A percentile compares a stretch with the other conserved stretches of the same genome.
These are phyloP conservation scores for Myxozyma udenii DNA, from an alignment of 805 yeast genomes.

Conservation along the genomic window DNA sequence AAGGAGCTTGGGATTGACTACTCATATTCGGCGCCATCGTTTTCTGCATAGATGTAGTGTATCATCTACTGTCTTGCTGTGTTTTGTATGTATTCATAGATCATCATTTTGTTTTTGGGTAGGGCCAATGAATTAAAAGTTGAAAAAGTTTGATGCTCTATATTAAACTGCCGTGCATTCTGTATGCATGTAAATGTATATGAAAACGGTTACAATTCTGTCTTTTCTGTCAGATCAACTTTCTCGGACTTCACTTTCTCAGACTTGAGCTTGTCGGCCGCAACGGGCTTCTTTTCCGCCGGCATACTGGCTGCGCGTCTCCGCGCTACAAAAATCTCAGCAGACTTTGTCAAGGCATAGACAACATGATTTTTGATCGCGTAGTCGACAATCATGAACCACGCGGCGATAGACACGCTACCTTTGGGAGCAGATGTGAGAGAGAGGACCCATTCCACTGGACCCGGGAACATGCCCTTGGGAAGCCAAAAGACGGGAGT, in stretches of 20 bases:
- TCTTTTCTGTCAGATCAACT: background rate
- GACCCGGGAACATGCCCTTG: conserved; percentile 52
- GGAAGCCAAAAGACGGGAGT: conserved; percentile 60
- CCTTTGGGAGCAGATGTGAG: conserved; percentile 56
- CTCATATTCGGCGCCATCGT: conserved; percentile 8
- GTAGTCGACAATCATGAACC: conserved; percentile 31
- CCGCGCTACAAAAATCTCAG: background rate
- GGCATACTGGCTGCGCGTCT: background rate
- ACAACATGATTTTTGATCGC: conserved; percentile 21
- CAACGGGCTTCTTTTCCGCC: background rate
- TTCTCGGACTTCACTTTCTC: background rate
- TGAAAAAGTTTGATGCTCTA: too few relatives aligned
- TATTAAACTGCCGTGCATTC: too few relatives aligned
- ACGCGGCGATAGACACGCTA: conserved; percentile 31
- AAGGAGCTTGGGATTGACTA: conserved; percentile 59
- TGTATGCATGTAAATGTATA: too few relatives aligned
- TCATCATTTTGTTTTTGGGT: too few relatives aligned
- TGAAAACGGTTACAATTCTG: background rate
- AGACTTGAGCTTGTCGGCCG: background rate
- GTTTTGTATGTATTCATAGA: too few relatives aligned
- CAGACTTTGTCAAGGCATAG: background rate
- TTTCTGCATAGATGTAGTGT: background rate
- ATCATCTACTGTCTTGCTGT: too few relatives aligned
- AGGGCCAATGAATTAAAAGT: too few relatives aligned
- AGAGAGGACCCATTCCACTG: conserved; percentile 56